Evolutionary conservation across 2,329 filamentous ascomycete genomes (phyloP), one percentile per base, ranked within the genome.

Genomic region (Hymenoscyphus linearis): DNA sequence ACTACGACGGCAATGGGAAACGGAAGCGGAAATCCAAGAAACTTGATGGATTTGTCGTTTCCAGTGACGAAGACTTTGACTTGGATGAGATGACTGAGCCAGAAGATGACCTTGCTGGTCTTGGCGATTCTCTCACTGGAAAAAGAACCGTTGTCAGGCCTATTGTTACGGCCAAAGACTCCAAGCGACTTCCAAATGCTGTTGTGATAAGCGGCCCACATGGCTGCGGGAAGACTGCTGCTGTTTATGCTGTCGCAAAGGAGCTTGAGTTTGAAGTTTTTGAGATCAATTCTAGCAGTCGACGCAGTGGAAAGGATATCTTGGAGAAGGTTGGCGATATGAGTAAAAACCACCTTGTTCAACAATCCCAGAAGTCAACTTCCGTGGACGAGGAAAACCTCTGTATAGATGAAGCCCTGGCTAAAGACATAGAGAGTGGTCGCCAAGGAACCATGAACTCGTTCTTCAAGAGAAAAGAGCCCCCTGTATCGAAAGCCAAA

Each of bases 211-310:
- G 91, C 70, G 95, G 95, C 0, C 91, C 93, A 2, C 82, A 90
- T 67, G 95, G 95, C 0, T 93, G 89, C 72, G 96, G 95, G 2
- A 99, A 99, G 76, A 96, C 93, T 13, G 93, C 96, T 5, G 86
- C 92, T 1, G 89, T 97, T 0, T 93, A 96, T 74, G 95, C 95
- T 3, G 89, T 93, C 50, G 93, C 95, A 4, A 93, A 90, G 70
- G 93, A 99, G 75, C 80, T 98, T 16, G 91, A 85, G 1, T 98
- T 96, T 70, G 93, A 96, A 70, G 84, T 99, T 1, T 99, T 99
- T 67, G 95, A 99, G 74, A 92, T 99, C 71, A 96, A 96, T 70
- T 78, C 93, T 0, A 85, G 91, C 63, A 91, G 85, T 67, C 86
- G 93, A 57, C 83, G 95, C 64, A 96, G 85, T 70, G 93, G 93